Evolutionary conservation across 257 asterid species (phyloP), one percentile per base, ranked within the genome.

Genomic region (Salvia splendens): DNA sequence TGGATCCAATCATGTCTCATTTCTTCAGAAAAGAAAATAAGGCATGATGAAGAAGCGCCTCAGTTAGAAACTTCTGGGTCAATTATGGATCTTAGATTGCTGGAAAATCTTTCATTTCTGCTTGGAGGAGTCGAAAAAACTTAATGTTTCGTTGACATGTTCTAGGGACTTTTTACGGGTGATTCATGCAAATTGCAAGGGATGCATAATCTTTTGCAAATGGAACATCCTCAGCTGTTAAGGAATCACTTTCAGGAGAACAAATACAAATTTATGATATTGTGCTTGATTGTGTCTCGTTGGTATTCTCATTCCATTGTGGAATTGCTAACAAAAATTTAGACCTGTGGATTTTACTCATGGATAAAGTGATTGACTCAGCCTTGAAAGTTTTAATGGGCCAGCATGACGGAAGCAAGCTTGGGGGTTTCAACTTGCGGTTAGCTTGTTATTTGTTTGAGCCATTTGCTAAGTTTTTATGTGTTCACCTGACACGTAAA

Each of bases 61-160:
- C 74, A 71, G 67, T 57, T 45, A 66, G 82, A 68, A 74, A 75
- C 76, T 65, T 42, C 79, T 54, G 87, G 77, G 36, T 77, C 81
- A 5, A 74, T 81, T 71, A 82, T 82, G 79, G 95, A 92, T 76
- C 55, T 60, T 53, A 90, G 86, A 65, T 88, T 88, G 90, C 76
- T 93, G 97, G 98, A 74, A 72, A 60, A 73, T 93, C 71, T 75
- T 90, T 38, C 86, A 69, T 46, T 93, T 88, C 84, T 86, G 95
- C 80, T 71, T 93, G 86, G 86, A 86, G 84, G 92, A 88, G 76
- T 84, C 90, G 20, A 75, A 78, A 51, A 80, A 82, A n/a, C 80
- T 75, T 16, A 73, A 76, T 40, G 48, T 79, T 15, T 69, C 86
- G 52, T 77, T 90, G 82, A 77, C 82, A 57, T 82, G 83, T 73